Evolutionary conservation across 768 basidiomycete species (phyloP).

Genomic region (Russula sp.): DNA sequence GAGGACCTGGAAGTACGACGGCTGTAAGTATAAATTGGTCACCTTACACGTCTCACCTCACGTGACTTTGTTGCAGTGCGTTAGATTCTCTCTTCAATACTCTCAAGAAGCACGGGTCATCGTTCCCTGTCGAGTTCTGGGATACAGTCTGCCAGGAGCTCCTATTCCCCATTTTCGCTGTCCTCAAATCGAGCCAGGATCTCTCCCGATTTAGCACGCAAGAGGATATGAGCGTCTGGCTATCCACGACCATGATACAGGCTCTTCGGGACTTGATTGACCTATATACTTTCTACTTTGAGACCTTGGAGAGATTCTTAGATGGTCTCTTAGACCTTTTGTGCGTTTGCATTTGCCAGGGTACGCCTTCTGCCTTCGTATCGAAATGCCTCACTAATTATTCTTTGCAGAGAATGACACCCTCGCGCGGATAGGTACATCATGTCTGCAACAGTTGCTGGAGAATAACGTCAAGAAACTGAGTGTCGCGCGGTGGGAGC

Average conservation of each 20-base stretch:
- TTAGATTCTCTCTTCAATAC: constrained; percentile 95
- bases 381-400: constrained; percentile 1
- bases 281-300: constrained; percentile 93
- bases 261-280: constrained; percentile 93
- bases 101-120: constrained; percentile 79
- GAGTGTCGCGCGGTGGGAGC: constrained; percentile 81
- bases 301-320: constrained; percentile 80
- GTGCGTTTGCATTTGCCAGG: constrained; percentile 98
- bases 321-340: constrained; percentile 92
- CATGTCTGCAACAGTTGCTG: constrained; percentile 92
- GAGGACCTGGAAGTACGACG: constrained; percentile 97
- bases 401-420: constrained; percentile 84
- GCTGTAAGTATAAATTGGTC: constrained; percentile 54
- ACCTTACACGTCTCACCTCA: background rate
- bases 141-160: constrained; percentile 95
- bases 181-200: constrained; percentile 89
- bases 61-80: constrained; percentile 50
- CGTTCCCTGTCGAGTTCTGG: constrained; percentile 93
- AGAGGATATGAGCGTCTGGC: constrained; percentile 99
- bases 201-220: constrained; percentile 90
- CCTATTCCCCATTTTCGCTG: constrained; percentile 96
- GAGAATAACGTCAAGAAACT: constrained; percentile 91
- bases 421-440: constrained; percentile 93
- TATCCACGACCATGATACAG: constrained; percentile 98
- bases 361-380: constrained; percentile 39